Evolutionary conservation across 805 yeast genomes (phyloP), one percentile per base, ranked within the genome.

Genomic region (Yarrowia sp.): DNA sequence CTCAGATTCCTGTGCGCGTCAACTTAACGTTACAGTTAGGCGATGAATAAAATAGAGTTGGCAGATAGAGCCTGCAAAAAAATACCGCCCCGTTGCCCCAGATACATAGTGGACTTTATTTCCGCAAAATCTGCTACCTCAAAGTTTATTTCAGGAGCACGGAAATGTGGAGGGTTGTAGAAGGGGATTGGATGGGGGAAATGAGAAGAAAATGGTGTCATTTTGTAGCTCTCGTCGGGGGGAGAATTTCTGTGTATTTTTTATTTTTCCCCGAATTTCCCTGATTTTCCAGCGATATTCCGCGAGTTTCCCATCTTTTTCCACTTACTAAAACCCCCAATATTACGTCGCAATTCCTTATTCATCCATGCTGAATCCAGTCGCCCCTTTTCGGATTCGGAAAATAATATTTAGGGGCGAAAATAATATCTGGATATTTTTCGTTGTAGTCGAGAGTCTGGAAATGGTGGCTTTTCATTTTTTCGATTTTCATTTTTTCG

Each of bases 71-170:
- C 56, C 40, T 32, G 38, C 16, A 21, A 33, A 21, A 33, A 49
- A 49, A 48, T 49, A 49, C 56, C 56, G 56, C 56, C 56, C 56
- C 56, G 56, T 49, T 49, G 56, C 56, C 56, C 56, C 56, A 49
- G 56, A 49, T 49, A 49, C 56, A 49, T 49, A 49, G 56, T 49
- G 56, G 30, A 49, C 40, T 49, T 22, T 49, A 49, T 30, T 48
- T 32, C 51, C 33, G 51, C 48, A 43, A 24, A 43, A 43, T 16
- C 28, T 24, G 48, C 48, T 9, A 11, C 26, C 24, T 16, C 26
- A 24, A 43, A 43, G 48, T 43, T 22, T 24, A 43, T 21, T 21
- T n/a, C n/a, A n/a, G n/a, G n/a, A n/a, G n/a, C n/a, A n/a, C n/a
- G n/a, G n/a, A n/a, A n/a, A n/a, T n/a, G 26, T 9, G 26, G 17